Evolutionary conservation across 2,329 filamentous ascomycete species (phyloP).

Genomic region (Aspergillus calidoustus): DNA sequence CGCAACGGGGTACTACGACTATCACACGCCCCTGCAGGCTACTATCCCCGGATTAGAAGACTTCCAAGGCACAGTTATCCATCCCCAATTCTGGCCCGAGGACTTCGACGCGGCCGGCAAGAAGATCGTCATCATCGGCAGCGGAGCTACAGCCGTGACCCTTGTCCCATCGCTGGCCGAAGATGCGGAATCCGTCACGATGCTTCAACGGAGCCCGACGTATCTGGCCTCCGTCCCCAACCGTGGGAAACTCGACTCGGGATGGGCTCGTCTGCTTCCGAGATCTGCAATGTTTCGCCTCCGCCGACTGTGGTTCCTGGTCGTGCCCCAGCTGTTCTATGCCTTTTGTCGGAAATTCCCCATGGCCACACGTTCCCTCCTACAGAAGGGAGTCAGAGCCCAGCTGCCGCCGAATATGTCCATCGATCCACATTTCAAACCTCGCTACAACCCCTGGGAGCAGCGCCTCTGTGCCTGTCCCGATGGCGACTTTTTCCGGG

Average conservation of each 20-base stretch:
- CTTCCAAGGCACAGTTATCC: conserved; percentile 65
- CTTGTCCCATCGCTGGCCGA: conserved; percentile 70
- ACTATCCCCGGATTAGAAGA: conserved; percentile 67
- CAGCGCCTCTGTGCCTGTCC: conserved; percentile 72
- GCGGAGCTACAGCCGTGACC: conserved; percentile 76
- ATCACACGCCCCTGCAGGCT: conserved; percentile 62
- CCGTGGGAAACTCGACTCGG: not conserved
- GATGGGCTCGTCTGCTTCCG: not conserved
- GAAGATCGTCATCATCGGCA: conserved; percentile 71
- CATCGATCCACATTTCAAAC: conserved; percentile 65
- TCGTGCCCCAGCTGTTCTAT: conserved; percentile 33
- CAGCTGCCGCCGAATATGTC: conserved; percentile 58
- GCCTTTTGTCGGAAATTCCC: conserved; percentile 59
- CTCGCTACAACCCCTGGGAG: conserved; percentile 67
- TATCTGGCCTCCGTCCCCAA: conserved; percentile 62
- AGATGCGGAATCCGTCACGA: conserved; percentile 67
- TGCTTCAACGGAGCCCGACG: conserved; percentile 75
- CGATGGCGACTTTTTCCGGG: conserved; percentile 60
- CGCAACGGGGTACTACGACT: conserved; percentile 73
- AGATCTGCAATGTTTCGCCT: not conserved
- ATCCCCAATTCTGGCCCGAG: conserved; percentile 75
- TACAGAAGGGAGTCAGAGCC: conserved; percentile 51
- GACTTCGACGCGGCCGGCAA: conserved; percentile 67
- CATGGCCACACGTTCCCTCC: conserved; percentile 45
- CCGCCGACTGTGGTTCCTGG: not conserved